Percentiles rank a stretch among this genome's conserved stretches.
phyloP scores from a whole-genome alignment of 179 eudicot genomes.

The Spergularia azorica region DNA sequence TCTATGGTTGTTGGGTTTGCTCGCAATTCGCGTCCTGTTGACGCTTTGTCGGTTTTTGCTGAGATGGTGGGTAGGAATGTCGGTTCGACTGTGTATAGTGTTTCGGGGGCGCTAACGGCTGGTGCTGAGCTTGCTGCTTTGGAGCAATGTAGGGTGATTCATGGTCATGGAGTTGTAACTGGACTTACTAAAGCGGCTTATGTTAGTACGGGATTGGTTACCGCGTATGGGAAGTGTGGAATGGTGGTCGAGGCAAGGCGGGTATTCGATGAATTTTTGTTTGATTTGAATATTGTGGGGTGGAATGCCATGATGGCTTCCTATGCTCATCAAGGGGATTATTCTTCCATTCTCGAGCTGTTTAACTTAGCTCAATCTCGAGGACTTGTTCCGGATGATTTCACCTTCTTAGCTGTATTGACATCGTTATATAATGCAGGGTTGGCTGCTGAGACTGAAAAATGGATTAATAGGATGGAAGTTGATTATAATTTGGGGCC shows the following conservation, averaged over 20 bases:
- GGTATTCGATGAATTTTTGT: conserved; percentile 46
- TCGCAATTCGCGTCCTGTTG: conserved; percentile 44
- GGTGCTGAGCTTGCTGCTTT: conserved; percentile 48
- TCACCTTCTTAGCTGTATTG: conserved; percentile 54
- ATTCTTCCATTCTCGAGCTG: conserved; percentile 39
- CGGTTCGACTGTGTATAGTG: conserved; percentile 46
- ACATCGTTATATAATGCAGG: conserved; percentile 58
- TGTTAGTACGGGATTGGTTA: conserved; percentile 58
- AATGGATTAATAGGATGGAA: conserved; percentile 48
- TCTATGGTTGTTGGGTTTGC: conserved; percentile 61
- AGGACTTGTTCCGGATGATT: conserved; percentile 51
- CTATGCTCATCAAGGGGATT: conserved; percentile 62
- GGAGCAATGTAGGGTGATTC: conserved; percentile 63
- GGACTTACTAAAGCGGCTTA: conserved; percentile 42
- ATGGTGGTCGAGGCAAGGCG: conserved; percentile 54
- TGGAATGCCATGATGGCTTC: conserved; percentile 71
- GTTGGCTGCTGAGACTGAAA: conserved; percentile 40
- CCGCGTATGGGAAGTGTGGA: conserved; percentile 70
- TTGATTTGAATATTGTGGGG: conserved; percentile 42
- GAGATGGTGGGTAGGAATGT: conserved; percentile 48
- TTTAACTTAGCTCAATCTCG: conserved; percentile 37
- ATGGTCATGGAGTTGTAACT: conserved; percentile 48
- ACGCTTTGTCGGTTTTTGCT: conserved; percentile 45
- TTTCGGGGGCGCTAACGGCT: conserved; percentile 58
- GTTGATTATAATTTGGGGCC: conserved; percentile 41